These are phyloP conservation scores for Sclerotinia sclerotiorum DNA, from an alignment of 2,329 filamentous ascomycete species.

Conservation along the genomic window DNA sequence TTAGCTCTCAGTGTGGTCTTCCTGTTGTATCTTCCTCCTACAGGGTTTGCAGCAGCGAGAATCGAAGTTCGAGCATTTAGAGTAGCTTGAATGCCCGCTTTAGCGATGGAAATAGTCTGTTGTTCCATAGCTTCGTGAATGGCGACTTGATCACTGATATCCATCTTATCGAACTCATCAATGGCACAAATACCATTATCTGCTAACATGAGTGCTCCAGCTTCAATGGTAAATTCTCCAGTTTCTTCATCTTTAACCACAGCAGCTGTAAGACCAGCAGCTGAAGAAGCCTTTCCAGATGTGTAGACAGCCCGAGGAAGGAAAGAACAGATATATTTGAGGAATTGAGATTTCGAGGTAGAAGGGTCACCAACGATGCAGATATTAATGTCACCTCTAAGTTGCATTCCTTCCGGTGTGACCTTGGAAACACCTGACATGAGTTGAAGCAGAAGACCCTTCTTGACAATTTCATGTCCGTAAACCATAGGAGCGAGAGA, in stretches of 20 bases:
- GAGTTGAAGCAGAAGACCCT: conserved; percentile 87
- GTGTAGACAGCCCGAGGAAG: conserved; percentile 97
- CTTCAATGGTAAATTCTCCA: conserved; percentile 97
- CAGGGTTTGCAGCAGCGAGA: conserved; percentile 92
- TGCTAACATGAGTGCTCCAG: conserved; percentile 94
- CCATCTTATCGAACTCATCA: conserved; percentile 99
- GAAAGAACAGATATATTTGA: conserved; percentile 97
- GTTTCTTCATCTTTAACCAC: conserved; percentile 98
- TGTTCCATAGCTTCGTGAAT: conserved; percentile 99
- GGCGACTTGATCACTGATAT: conserved; percentile 92
- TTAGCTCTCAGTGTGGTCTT: conserved; percentile 92
- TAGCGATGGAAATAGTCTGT: conserved; percentile 98
- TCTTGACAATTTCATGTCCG: conserved; percentile 96
- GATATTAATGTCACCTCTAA: conserved; percentile 97
- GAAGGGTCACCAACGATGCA: conserved; percentile 97
- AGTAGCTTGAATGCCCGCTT: conserved; percentile 96
- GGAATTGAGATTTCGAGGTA: conserved; percentile 95
- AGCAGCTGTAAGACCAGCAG: conserved; percentile 93
- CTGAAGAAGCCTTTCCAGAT: conserved; percentile 94
- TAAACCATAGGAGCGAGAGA: conserved; percentile 97
- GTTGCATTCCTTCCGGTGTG: conserved; percentile 89
- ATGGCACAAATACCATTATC: conserved; percentile 98
- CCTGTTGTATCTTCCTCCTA: conserved; percentile 94
- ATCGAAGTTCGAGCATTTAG: conserved; percentile 95
- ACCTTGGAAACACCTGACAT: conserved; percentile 94